Percentiles rank a stretch among this genome's conserved stretches.
Evolutionary conservation across 2,329 filamentous ascomycete genomes (phyloP).

Genomic region (Tolypocladium cylindrosporum): DNA sequence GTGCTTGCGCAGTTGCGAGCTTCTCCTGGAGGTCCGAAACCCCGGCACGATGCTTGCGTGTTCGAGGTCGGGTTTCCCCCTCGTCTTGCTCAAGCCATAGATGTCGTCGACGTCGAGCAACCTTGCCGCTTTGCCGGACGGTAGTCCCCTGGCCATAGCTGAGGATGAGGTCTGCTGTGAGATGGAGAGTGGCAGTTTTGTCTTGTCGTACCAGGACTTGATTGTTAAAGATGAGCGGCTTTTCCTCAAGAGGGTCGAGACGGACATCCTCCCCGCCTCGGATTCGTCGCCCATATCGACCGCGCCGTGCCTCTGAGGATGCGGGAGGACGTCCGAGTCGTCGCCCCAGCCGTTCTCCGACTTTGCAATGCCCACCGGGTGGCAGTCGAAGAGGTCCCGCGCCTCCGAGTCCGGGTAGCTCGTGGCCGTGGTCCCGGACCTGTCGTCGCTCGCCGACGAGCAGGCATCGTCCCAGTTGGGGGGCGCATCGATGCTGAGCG

Average conservation of each 20-base stretch:
- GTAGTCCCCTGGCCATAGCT: slow-evolving; percentile 46
- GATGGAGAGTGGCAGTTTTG: slow-evolving; percentile 44
- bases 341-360: slow-evolving; percentile 27
- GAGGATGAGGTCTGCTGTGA: slow-evolving; percentile 50
- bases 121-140: slow-evolving; percentile 31
- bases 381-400: slow-evolving; percentile 6
- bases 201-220: slow-evolving; percentile 45
- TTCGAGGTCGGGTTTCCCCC: slow-evolving; percentile 39
- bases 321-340: slow-evolving; percentile 36
- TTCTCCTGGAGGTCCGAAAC: slow-evolving; percentile 16
- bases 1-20: slow-evolving; percentile 3
- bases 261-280: slow-evolving; percentile 25
- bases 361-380: slow-evolving; percentile 10
- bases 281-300: slow-evolving; percentile 1
- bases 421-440: slow-evolving; percentile 29
- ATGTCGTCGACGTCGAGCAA: slow-evolving; percentile 34
- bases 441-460: slow-evolving; percentile 30
- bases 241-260: slow-evolving; percentile 32
- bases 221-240: slow-evolving; percentile 46
- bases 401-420: slow-evolving; percentile 13
- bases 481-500: slow-evolving; percentile 30
- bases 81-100: slow-evolving; percentile 13
- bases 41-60: slow-evolving; percentile 32
- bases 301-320: slow-evolving; percentile 10
- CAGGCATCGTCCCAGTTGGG: slow-evolving; percentile 33